Conservation (phyloP, 352 stramenopile genomes). For the Pythium oligandrum region DNA sequence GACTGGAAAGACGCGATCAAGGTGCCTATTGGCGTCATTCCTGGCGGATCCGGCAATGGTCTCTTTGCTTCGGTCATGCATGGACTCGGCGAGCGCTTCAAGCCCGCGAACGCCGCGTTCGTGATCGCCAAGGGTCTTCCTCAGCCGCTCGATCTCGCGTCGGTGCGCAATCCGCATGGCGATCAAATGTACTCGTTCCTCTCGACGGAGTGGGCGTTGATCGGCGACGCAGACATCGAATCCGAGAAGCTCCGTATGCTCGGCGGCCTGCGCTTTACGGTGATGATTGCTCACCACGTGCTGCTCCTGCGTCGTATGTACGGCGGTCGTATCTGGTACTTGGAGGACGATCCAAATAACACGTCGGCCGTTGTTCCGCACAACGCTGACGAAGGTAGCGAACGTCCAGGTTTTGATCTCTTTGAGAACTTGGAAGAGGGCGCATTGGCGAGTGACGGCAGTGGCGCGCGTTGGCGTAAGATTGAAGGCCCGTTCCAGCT, state of each 20-base stretch:
- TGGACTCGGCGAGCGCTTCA: conserved; percentile 21
- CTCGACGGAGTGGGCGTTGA: conserved; percentile 79
- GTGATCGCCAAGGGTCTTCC: conserved; percentile 57
- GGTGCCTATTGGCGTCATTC: conserved; percentile 49
- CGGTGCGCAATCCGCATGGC: conserved; percentile 46
- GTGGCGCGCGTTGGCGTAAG: conserved; percentile 15
- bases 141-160: conserved; percentile 68
- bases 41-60: conserved; percentile 61
- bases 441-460: not conserved
- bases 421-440: not conserved
- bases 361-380: conserved; percentile 4
- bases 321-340: conserved; percentile 53
- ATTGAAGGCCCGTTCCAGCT: conserved; percentile 26
- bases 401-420: no score
- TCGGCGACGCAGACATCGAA: conserved; percentile 77
- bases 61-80: conserved; percentile 60
- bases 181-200: conserved; percentile 74
- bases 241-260: conserved; percentile 70
- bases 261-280: conserved; percentile 61
- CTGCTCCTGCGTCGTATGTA: conserved; percentile 48
- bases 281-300: conserved; percentile 54
- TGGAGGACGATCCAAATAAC: conserved; percentile 37
- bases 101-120: conserved; percentile 50
- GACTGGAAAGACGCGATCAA: conserved; percentile 58
- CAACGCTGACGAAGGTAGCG: conserved; percentile 20